Conservation (phyloP, 495 filamentous ascomycete genomes). For the Terfezia claveryi region DNA sequence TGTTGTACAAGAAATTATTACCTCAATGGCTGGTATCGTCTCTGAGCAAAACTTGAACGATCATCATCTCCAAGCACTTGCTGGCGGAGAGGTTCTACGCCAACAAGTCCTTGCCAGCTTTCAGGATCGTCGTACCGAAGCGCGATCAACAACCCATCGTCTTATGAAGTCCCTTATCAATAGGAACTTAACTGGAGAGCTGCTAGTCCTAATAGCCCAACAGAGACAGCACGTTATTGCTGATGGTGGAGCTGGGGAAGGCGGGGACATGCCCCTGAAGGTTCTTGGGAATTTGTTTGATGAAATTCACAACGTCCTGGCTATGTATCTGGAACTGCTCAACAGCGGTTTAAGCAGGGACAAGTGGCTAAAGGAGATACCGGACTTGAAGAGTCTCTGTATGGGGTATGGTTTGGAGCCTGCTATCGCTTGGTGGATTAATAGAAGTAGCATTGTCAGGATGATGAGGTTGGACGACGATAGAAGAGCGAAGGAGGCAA, state of each 20-base stretch:
- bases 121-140: constrained; percentile 56
- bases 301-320: constrained; percentile 62
- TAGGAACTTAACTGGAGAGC: constrained; percentile 44
- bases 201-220: constrained; percentile 76
- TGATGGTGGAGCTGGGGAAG: constrained; percentile 30
- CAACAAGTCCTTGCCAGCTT: constrained; percentile 55
- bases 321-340: constrained; percentile 75
- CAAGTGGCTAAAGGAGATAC: constrained; percentile 66
- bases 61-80: constrained; percentile 60
- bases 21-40: constrained; percentile 78
- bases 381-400: constrained; percentile 48
- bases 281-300: constrained; percentile 68
- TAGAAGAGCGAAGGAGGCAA: constrained; percentile 6
- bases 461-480: constrained; percentile 22
- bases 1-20: constrained; percentile 68
- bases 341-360: constrained; percentile 51
- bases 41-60: constrained; percentile 72
- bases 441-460: constrained; percentile 40
- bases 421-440: constrained; percentile 71
- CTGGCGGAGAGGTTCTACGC: constrained; percentile 59
- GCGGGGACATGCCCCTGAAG: constrained; percentile 40
- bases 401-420: constrained; percentile 61
- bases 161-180: constrained; percentile 36
- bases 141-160: constrained; percentile 54
- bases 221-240: constrained; percentile 52